These are phyloP conservation scores for Talaromyces verruculosus DNA, from an alignment of 2,329 filamentous ascomycete species.

Conservation along the genomic window DNA sequence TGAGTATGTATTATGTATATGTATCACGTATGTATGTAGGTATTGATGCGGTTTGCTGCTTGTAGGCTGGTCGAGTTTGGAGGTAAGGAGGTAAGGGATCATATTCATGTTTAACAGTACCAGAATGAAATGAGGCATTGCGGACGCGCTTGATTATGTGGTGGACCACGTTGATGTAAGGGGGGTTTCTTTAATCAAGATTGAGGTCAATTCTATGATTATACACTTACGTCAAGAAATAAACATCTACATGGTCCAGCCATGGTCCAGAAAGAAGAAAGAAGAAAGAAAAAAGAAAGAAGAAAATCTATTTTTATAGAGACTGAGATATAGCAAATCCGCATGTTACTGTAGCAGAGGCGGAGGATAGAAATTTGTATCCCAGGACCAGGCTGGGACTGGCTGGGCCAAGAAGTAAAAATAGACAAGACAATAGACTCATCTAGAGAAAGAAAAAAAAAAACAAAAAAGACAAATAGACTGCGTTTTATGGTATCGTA, in stretches of 20 bases:
- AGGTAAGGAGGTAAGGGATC: not conserved
- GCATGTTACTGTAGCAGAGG: slow-evolving; percentile 24
- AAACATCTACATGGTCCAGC: not conserved
- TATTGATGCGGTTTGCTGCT: not conserved
- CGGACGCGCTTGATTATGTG: not conserved
- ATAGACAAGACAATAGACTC: slow-evolving; percentile 7
- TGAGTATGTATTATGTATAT: not conserved
- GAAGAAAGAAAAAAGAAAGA: too few relatives aligned
- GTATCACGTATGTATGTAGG: not conserved
- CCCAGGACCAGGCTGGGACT: not conserved
- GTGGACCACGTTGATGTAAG: slow-evolving; percentile 1
- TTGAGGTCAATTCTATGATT: not conserved
- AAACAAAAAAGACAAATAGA: slow-evolving; percentile 14
- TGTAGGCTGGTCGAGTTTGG: not conserved
- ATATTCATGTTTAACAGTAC: not conserved
- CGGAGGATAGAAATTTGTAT: slow-evolving; percentile 9
- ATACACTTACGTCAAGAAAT: not conserved
- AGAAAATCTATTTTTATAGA: slow-evolving; percentile 19
- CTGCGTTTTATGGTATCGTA: slow-evolving; percentile 24
- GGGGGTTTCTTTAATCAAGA: not conserved
- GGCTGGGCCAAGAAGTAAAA: not conserved
- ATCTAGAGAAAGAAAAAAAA: not conserved
- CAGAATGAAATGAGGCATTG: too few relatives aligned
- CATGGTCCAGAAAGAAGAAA: not conserved
- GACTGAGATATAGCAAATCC: slow-evolving; percentile 16